Evolutionary conservation across 208 protist genomes (phyloP).

Genomic region (Leishmania arabica): DNA sequence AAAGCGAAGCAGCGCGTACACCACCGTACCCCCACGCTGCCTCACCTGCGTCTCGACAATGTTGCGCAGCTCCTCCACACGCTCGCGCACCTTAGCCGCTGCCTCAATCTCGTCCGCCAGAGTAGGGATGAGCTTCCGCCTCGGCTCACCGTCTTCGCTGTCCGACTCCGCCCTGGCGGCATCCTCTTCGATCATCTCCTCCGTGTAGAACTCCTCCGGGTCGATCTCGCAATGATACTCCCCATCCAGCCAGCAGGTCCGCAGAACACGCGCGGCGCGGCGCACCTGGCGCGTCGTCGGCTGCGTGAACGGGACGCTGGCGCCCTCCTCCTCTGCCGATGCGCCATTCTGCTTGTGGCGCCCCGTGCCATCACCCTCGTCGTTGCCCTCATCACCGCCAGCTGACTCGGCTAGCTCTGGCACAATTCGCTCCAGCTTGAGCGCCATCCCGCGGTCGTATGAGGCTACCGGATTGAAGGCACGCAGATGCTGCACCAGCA

Average conservation of each 20-base stretch:
- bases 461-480: constrained; percentile 79
- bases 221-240: constrained; percentile 67
- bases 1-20: constrained; percentile 69
- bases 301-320: constrained; percentile 49
- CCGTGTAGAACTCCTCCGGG: constrained; percentile 56
- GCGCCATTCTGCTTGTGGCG: constrained; percentile 27
- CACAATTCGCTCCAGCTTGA: constrained; percentile 49
- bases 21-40: constrained; percentile 55
- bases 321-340: constrained; percentile 16
- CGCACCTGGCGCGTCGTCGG: constrained; percentile 71
- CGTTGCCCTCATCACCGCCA: constrained; percentile 19
- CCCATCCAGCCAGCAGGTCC: constrained; percentile 58
- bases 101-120: constrained; percentile 30
- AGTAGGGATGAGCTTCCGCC: constrained; percentile 9
- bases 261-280: constrained; percentile 69
- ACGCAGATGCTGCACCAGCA: constrained; percentile 66
- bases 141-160: background rate
- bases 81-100: constrained; percentile 31
- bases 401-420: constrained; percentile 19
- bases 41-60: constrained; percentile 53
- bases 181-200: constrained; percentile 50
- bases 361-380: constrained; percentile 10
- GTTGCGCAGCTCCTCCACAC: constrained; percentile 31
- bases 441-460: constrained; percentile 49
- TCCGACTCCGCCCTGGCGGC: constrained; percentile 13